A percentile compares a stretch with the other conserved stretches of the same genome.
Conservation (phyloP, 2,329 filamentous ascomycete species). For the Diaporthe capsici region DNA sequence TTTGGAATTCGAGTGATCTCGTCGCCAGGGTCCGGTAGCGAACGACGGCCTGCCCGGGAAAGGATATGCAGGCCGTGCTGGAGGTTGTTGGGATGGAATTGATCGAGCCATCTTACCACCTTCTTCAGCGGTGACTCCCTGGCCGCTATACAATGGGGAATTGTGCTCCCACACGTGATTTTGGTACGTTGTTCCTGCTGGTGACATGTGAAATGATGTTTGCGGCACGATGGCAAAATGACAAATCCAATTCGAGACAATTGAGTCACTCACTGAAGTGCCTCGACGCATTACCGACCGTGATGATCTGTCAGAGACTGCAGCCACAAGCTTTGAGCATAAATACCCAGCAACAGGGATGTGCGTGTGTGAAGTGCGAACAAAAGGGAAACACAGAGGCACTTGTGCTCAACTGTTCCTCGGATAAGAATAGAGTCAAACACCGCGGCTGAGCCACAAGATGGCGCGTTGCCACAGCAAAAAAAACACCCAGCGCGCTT, state of each 20-base stretch:
- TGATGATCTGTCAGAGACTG: slow-evolving; percentile 12
- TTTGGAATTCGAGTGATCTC: slow-evolving; percentile 14
- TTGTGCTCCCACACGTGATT: neutral
- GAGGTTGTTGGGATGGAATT: neutral
- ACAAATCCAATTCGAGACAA: neutral
- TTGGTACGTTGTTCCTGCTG: neutral
- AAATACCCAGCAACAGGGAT: neutral
- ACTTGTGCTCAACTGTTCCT: slow-evolving; percentile 2
- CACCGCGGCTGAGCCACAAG: slow-evolving; percentile 18
- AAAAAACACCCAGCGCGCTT: neutral
- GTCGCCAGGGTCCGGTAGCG: neutral
- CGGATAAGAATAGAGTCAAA: slow-evolving; percentile 24
- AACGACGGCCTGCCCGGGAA: neutral
- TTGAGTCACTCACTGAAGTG: neutral
- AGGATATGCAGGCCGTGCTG: neutral
- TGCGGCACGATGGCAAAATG: neutral
- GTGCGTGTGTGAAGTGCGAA: neutral
- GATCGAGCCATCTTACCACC: neutral
- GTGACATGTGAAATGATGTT: neutral
- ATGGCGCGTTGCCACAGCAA: slow-evolving; percentile 6
- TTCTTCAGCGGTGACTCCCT: neutral
- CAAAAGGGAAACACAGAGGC: neutral
- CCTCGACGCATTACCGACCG: neutral
- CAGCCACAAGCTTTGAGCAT: slow-evolving; percentile 2
- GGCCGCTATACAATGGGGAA: neutral